Evolutionary conservation across 2,329 filamentous ascomycete species (phyloP).

Genomic region (Phialophora macrospora): DNA sequence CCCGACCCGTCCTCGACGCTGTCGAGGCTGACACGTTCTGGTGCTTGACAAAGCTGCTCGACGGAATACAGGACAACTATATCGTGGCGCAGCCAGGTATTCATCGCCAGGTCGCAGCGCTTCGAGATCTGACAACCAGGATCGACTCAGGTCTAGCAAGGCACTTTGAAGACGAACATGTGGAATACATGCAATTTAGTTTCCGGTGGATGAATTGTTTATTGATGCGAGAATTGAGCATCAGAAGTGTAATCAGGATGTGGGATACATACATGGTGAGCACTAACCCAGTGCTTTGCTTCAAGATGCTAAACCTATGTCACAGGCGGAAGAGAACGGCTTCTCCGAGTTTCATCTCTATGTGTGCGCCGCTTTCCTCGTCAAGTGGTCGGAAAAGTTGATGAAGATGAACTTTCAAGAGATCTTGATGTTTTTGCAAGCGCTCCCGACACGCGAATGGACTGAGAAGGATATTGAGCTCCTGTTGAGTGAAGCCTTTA

Average conservation of each 20-base stretch:
- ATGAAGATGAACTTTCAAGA: conserved; percentile 92
- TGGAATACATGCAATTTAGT: conserved; percentile 99
- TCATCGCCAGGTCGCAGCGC: conserved; percentile 84
- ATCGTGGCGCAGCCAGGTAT: conserved; percentile 98
- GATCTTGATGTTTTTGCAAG: conserved; percentile 99
- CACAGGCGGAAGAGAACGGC: conserved; percentile 92
- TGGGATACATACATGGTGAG: conserved; percentile 98
- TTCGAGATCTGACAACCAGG: conserved; percentile 86
- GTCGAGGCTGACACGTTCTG: conserved; percentile 98
- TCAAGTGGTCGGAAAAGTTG: conserved; percentile 96
- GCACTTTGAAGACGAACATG: conserved; percentile 85
- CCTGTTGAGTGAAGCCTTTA: conserved; percentile 92
- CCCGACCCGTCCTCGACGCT: conserved; percentile 86
- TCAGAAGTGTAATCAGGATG: conserved; percentile 96
- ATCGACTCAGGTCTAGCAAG: conserved; percentile 85
- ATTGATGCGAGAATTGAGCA: conserved; percentile 95
- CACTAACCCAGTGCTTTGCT: conserved; percentile 42
- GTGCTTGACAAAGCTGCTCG: conserved; percentile 96
- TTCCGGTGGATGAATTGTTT: conserved; percentile 99
- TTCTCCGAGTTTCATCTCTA: conserved; percentile 99
- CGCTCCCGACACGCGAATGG: conserved; percentile 89
- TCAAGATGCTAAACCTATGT: conserved; percentile 6
- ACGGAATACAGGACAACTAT: conserved; percentile 98
- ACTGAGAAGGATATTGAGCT: conserved; percentile 98
- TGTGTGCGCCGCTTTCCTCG: conserved; percentile 94